Percentiles rank a stretch among this genome's conserved stretches.
These are phyloP conservation scores for Diutina siamensis DNA, from an alignment of 1,139 yeast genomes.

Conservation along the genomic window DNA sequence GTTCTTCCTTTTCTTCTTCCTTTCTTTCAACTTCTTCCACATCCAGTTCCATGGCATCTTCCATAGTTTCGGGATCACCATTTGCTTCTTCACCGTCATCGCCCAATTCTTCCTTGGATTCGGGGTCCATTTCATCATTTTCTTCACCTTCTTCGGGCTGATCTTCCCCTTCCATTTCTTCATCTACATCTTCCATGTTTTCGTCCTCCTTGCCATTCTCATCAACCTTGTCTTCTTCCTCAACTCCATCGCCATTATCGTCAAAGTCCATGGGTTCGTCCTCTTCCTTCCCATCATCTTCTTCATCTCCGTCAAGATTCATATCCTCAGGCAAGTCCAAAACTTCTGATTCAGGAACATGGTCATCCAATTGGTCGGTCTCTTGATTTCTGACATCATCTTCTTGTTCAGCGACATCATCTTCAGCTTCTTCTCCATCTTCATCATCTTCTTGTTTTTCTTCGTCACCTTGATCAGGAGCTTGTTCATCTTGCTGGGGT, in stretches of 20 bases:
- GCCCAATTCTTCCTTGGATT: slow-evolving; percentile 15
- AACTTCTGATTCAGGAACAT: slow-evolving; percentile 72
- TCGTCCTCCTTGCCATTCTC: slow-evolving; percentile 2
- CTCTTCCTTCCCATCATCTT: slow-evolving; percentile 36
- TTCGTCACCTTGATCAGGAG: slow-evolving; percentile 19
- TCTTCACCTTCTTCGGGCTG: slow-evolving; percentile 12
- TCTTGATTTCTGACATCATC: slow-evolving; percentile 69
- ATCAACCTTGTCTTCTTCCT: slow-evolving; percentile 15
- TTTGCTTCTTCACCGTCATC: slow-evolving; percentile 17
- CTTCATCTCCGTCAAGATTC: slow-evolving; percentile 62
- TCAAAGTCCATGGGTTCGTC: slow-evolving; percentile 18
- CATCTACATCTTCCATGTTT: not conserved
- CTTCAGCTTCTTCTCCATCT: slow-evolving; percentile 39
- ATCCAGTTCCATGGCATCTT: slow-evolving; percentile 13
- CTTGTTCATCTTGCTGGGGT: slow-evolving; percentile 19
- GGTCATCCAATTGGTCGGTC: slow-evolving; percentile 55
- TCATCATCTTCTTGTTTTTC: slow-evolving; percentile 22
- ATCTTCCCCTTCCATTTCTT: slow-evolving; percentile 7
- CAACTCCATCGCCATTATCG: slow-evolving; percentile 15
- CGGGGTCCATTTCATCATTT: slow-evolving; percentile 15
- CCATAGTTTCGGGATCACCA: slow-evolving; percentile 14
- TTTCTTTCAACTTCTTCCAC: slow-evolving; percentile 15
- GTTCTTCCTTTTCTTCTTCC: slow-evolving; percentile 17
- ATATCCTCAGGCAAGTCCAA: slow-evolving; percentile 81
- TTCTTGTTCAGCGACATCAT: slow-evolving; percentile 69